phyloP scores from a whole-genome alignment of 805 yeast genomes.

The Grigorovia yakushimaensis region DNA sequence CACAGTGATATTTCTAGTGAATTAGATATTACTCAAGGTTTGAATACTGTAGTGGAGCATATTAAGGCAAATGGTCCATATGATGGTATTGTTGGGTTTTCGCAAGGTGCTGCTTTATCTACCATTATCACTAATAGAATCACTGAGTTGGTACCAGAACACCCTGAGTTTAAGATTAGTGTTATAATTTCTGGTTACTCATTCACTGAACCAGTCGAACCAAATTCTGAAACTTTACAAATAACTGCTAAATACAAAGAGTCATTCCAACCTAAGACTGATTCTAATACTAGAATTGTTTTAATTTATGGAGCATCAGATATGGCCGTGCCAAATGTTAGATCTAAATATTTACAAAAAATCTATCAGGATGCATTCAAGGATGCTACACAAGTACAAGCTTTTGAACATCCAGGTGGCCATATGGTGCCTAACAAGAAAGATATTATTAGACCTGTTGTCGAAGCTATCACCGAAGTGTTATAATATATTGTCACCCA shows the following conservation, averaged over 20 bases:
- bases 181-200: constrained; percentile 64
- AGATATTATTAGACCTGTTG: constrained; percentile 36
- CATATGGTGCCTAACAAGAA: constrained; percentile 92
- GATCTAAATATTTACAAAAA: constrained; percentile 53
- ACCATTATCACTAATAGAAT: constrained; percentile 58
- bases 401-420: constrained; percentile 86
- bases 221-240: constrained; percentile 22
- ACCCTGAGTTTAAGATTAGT: constrained; percentile 53
- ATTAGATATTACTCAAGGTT: constrained; percentile 41
- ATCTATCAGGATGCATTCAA: constrained; percentile 31
- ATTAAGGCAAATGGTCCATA: constrained; percentile 67
- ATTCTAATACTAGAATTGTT: constrained; percentile 37
- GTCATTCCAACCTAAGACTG: constrained; percentile 25
- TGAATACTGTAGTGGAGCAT: constrained; percentile 39
- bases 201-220: constrained; percentile 33
- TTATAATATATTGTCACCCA: constrained; percentile 1
- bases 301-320: constrained; percentile 84
- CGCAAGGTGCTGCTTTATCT: constrained; percentile 89
- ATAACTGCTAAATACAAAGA: constrained; percentile 30
- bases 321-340: constrained; percentile 67
- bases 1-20: constrained; percentile 40
- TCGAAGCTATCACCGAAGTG: constrained; percentile 29
- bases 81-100: constrained; percentile 81
- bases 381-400: constrained; percentile 29
- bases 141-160: constrained; percentile 40